Conservation (phyloP, 225 moss, liverwort and hornwort genomes). For the Polytrichum commune region DNA sequence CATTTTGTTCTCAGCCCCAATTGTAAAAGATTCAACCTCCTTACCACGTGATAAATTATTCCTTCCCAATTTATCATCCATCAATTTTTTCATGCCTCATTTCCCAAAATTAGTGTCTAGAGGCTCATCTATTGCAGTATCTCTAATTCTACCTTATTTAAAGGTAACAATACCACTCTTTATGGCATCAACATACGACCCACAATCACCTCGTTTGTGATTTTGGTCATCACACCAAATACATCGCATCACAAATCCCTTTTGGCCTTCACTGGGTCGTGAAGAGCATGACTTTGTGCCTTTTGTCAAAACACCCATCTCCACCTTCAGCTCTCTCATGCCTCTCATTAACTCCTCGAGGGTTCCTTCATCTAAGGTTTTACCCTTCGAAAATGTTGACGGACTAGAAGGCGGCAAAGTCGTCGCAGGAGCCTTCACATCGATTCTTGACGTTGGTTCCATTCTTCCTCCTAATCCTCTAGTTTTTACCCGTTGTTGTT, state of each 20-base stretch:
- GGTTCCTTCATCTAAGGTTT: neutral
- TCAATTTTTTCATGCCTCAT: neutral
- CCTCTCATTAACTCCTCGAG: neutral
- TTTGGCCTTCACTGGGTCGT: neutral
- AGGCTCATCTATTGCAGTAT: slow-evolving; percentile 3
- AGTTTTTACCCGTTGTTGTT: too few relatives aligned
- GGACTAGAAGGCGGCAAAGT: too few relatives aligned
- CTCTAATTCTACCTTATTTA: slow-evolving; percentile 7
- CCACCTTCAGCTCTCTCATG: slow-evolving; percentile 6
- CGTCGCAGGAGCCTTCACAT: too few relatives aligned
- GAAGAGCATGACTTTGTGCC: neutral
- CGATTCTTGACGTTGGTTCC: too few relatives aligned
- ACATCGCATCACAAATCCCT: neutral
- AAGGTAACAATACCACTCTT: slow-evolving; percentile 6
- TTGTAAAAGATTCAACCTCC: neutral
- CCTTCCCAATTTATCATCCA: slow-evolving; percentile 2
- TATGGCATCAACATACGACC: neutral
- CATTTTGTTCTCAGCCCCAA: neutral
- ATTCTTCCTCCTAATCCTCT: too few relatives aligned
- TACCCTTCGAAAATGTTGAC: neutral
- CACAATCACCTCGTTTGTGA: neutral
- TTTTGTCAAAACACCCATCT: slow-evolving; percentile 8
- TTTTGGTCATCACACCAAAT: slow-evolving; percentile 3
- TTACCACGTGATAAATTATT: neutral
- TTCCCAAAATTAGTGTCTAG: slow-evolving; percentile 11